Base-by-base conservation (phyloP, 2,329 filamentous ascomycete species). In the Ramularia collo-cygni region DNA sequence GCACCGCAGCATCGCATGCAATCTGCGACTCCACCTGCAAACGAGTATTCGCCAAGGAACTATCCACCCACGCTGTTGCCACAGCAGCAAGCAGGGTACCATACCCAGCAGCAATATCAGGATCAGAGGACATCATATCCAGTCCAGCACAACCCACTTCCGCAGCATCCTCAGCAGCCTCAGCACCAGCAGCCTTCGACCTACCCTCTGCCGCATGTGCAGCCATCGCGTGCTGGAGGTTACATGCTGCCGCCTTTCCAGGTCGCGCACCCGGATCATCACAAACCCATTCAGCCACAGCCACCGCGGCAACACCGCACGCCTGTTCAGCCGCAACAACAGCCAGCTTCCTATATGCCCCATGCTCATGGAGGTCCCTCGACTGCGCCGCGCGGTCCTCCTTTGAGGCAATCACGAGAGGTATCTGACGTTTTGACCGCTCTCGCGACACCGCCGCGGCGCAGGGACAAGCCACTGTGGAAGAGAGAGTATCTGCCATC, bases 171-270 rank as follows among this genome's bases (percentile, higher is more conserved):
- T 4, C 58, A 59, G 16, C 57, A 54, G n/a, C 48, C 42, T 17
- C 44, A 42, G 5, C 60, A 54, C 16, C 49, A 58, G 38, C 55
- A 56, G 24, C 37, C 31, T 31, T 28, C 28, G 34, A 33, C 48
- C 9, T 52, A 54, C 32, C 44, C 42, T n/a, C 61, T 63, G 10
- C 60, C 62, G 28, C 66, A 66, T 15, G 51, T 52, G 29, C 44
- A 44, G 19, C 35, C 38, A 9, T 35, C 39, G 18, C 46, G 41
- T 13, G 35, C 37, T 29, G 55, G 67, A 35, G 68, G 67, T 12
- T 64, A 66, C 43, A 68, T 70, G 63, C 58, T 71, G 26, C 66
- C 67, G 33, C 67, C 68, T 4, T 72, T 71, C 49, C 65, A 68
- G 39, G 64, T 70, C 9, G 57, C 60, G n/a, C 61, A 63, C 7